Conservation (phyloP, 2,329 filamentous ascomycete genomes). For the Geoglossum cookeanum region DNA sequence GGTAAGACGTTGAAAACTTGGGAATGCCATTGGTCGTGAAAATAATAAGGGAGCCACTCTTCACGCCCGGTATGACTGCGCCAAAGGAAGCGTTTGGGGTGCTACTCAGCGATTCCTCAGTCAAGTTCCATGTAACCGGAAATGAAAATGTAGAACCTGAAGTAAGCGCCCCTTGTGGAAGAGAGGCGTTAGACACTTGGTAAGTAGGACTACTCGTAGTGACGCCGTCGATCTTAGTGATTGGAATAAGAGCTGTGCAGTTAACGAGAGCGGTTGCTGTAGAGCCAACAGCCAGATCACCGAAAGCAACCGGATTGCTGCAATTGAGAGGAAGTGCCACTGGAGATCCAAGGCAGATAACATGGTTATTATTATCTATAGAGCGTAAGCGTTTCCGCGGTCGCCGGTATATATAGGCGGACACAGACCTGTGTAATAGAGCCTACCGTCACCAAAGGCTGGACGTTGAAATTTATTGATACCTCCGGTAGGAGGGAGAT, state of each 20-base stretch:
- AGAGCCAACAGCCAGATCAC: constrained; percentile 18
- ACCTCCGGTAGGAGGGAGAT: constrained; percentile 12
- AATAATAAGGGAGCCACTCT: constrained; percentile 20
- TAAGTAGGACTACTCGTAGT: constrained; percentile 20
- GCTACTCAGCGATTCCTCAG: constrained; percentile 9
- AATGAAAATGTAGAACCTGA: constrained; percentile 22
- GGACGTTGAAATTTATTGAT: constrained; percentile 15
- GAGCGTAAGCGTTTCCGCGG: background rate
- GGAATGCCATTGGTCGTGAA: constrained; percentile 20
- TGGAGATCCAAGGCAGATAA: constrained; percentile 10
- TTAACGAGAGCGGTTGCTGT: constrained; percentile 16
- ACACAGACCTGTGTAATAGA: constrained; percentile 12
- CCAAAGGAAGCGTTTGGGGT: constrained; percentile 11
- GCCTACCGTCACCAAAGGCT: constrained; percentile 13
- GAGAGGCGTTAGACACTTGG: constrained; percentile 19
- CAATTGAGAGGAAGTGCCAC: constrained; percentile 24
- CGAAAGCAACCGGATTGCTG: constrained; percentile 23
- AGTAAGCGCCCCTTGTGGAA: constrained; percentile 20
- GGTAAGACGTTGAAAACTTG: constrained; percentile 15
- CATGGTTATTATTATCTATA: background rate
- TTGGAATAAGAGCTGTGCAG: constrained; percentile 22
- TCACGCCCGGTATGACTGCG: constrained; percentile 19
- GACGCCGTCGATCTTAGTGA: constrained; percentile 20
- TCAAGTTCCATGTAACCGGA: constrained; percentile 22
- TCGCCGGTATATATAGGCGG: constrained; percentile 7